Conservation (phyloP, 2,329 filamentous ascomycete genomes). For the Shiraia sp. region DNA sequence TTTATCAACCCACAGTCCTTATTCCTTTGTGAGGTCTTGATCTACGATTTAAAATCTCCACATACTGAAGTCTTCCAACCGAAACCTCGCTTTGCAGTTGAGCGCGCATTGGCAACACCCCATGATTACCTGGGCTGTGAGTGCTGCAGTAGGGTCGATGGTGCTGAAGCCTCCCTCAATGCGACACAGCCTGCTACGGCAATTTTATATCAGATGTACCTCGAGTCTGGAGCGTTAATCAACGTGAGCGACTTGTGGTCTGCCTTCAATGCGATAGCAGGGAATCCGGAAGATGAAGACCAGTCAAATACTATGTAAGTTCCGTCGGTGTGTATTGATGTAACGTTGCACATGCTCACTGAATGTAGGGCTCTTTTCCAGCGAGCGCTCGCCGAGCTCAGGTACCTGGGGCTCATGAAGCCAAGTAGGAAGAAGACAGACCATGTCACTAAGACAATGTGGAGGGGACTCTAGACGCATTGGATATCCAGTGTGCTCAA, state of each 20-base stretch:
- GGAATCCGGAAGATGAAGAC: slow-evolving; percentile 53
- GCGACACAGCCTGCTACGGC: slow-evolving; percentile 70
- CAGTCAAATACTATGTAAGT: slow-evolving; percentile 53
- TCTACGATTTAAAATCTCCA: slow-evolving; percentile 73
- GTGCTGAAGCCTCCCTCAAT: slow-evolving; percentile 50
- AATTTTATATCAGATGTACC: slow-evolving; percentile 77
- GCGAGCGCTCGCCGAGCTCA: slow-evolving; percentile 79
- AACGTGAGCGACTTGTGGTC: slow-evolving; percentile 81
- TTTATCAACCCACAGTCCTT: slow-evolving; percentile 57
- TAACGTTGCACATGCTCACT: slow-evolving; percentile 6
- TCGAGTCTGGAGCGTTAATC: slow-evolving; percentile 75
- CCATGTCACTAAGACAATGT: slow-evolving; percentile 81
- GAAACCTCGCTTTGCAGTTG: slow-evolving; percentile 69
- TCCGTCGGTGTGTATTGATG: not conserved
- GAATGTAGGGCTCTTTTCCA: slow-evolving; percentile 73
- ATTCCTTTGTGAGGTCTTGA: slow-evolving; percentile 71
- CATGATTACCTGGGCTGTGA: slow-evolving; percentile 77
- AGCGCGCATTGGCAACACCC: slow-evolving; percentile 71
- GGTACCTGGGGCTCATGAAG: slow-evolving; percentile 84
- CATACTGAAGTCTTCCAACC: slow-evolving; percentile 76
- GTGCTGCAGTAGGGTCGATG: slow-evolving; percentile 61
- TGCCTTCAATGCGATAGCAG: slow-evolving; percentile 70
- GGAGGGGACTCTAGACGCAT: slow-evolving; percentile 68
- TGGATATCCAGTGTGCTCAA: no score
- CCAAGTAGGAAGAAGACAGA: slow-evolving; percentile 88